phyloP scores from a whole-genome alignment of 495 filamentous ascomycete genomes.

The Clohesyomyces aquaticus region DNA sequence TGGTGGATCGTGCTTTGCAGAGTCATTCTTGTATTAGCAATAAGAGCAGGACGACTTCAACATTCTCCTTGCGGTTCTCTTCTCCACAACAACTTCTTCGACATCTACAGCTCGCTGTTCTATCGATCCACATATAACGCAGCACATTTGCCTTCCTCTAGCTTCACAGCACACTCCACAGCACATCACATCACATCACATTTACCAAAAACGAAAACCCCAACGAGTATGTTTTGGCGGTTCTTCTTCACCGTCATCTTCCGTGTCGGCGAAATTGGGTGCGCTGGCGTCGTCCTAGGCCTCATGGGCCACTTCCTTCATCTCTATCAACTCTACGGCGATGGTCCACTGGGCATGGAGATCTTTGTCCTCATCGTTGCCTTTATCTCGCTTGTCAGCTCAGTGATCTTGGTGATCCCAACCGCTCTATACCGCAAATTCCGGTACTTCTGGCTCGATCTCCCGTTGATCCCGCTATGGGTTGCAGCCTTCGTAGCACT shows the following conservation, averaged over 20 bases:
- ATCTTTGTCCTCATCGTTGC: slow-evolving; percentile 67
- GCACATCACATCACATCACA: neutral
- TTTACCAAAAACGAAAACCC: neutral
- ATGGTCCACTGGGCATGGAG: slow-evolving; percentile 55
- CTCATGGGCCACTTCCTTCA: slow-evolving; percentile 60
- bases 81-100: neutral
- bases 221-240: slow-evolving; percentile 53
- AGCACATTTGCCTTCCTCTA: neutral
- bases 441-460: too few species aligned
- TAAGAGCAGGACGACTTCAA: neutral
- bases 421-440: too few species aligned
- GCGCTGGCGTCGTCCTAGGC: slow-evolving; percentile 57
- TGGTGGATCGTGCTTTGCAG: neutral
- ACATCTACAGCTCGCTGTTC: too few species aligned
- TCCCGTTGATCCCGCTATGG: too few species aligned
- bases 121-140: too few species aligned
- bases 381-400: slow-evolving; percentile 56
- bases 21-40: neutral
- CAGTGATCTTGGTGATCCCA: slow-evolving; percentile 61
- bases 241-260: slow-evolving; percentile 56
- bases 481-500: too few species aligned
- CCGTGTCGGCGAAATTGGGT: slow-evolving; percentile 50
- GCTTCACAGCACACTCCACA: neutral
- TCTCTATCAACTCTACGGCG: slow-evolving; percentile 41
- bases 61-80: neutral